Base-by-base conservation (phyloP, 139 green algal genomes). In the Picochlorum sp. region DNA sequence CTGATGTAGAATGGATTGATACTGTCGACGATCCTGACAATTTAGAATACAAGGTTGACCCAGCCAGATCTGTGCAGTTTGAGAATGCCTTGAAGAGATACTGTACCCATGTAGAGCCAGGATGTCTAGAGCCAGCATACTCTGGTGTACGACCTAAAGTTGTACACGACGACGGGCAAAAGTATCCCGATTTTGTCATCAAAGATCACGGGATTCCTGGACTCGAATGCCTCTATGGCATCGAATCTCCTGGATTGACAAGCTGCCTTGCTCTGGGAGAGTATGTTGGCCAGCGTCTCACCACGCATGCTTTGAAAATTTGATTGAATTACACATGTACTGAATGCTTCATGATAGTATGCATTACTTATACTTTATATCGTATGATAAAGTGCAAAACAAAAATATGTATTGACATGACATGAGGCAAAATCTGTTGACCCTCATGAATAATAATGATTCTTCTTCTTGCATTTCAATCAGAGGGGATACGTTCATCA, bases 231-330 rank as follows among this genome's bases (percentile, higher is more conserved):
- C 58, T 95, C 9, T 93, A 77, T 65, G 90, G 90, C 6, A 92
- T 97, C 30, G 90, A 96, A 72, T 90, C 79, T 0, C 90, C 90
- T 2, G 90, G 90, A 6, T 67, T 95, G 30, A 97, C 88, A 8
- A 77, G 76, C 0, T 84, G 60, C 18, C 37, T 94, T 45, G 81
- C 82, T 2, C 67, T 95, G 16, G 88, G 64, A 2, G 70, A 88
- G 7, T 60, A 81, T 26, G 83, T 91, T n/a, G 47, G n/a, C 41
- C 16, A 54, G 18, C 47, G 47, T 54, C 47, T 54, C 34, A 41
- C 8, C 8, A 11, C 34, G 11, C 34, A 2, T 41, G 8, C 34
- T 11, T 11, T 41, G 34, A 41, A 14, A 41, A 41, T 9, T 41
- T 41, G 34, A 41, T 41, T 41, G 34, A 41, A 41, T 41, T 41